Evolutionary conservation across 257 asterid species (phyloP).

Genomic region (Echites panduratus): DNA sequence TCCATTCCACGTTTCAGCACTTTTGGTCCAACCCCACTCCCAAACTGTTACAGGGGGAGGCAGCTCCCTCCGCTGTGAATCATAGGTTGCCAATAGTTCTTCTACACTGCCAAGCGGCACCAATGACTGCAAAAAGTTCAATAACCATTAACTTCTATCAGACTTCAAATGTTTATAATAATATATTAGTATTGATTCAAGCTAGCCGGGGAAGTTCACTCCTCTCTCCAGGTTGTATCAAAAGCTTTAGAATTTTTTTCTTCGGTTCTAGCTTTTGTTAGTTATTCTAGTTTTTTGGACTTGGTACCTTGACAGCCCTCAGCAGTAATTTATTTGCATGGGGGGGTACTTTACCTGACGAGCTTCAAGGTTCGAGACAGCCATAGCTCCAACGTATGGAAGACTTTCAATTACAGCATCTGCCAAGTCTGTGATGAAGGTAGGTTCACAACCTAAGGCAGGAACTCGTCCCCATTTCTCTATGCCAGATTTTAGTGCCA

Average conservation of each 20-base stretch:
- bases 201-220: not conserved
- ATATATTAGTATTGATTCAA: too few species aligned
- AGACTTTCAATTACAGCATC: slow-evolving; percentile 98
- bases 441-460: slow-evolving; percentile 92
- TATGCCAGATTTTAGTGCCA: slow-evolving; percentile 92
- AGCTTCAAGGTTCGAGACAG: slow-evolving; percentile 97
- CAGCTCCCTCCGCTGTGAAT: slow-evolving; percentile 90
- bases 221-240: not conserved
- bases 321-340: not conserved
- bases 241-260: not conserved
- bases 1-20: slow-evolving; percentile 99
- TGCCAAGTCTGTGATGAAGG: slow-evolving; percentile 90
- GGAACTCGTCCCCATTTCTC: slow-evolving; percentile 99
- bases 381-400: slow-evolving; percentile 99
- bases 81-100: slow-evolving; percentile 91
- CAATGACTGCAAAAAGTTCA: slow-evolving; percentile 56
- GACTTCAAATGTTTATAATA: not conserved
- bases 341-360: slow-evolving; percentile 59
- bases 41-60: slow-evolving; percentile 92
- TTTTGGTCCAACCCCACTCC: slow-evolving; percentile 99
- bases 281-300: not conserved
- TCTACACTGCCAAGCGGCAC: slow-evolving; percentile 98
- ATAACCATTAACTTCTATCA: not conserved
- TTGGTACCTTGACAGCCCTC: not conserved
- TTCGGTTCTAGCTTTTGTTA: not conserved